Percentiles rank a stretch among this genome's conserved stretches.
phyloP scores from a whole-genome alignment of 306 rosid species.

The Gynostemma pentaphyllum region DNA sequence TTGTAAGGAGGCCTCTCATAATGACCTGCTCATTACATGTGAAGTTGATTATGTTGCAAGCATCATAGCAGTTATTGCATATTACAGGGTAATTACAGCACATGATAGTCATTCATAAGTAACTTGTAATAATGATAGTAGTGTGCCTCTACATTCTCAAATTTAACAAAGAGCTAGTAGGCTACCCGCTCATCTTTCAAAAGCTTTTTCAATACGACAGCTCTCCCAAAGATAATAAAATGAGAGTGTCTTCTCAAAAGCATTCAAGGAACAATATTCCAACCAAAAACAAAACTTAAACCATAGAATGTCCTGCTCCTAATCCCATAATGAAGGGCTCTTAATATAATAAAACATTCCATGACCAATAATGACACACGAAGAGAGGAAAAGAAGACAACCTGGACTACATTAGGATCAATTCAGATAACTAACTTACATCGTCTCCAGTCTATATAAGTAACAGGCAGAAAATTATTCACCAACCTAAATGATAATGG shows the following conservation, averaged over 20 bases:
- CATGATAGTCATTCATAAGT: not conserved
- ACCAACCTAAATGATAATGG: constrained; percentile 59
- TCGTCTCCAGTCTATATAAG: not conserved
- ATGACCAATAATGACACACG: not conserved
- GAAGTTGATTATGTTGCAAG: not conserved
- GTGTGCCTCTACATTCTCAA: not conserved
- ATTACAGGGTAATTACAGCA: not conserved
- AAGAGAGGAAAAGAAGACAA: not conserved
- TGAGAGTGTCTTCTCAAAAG: not conserved
- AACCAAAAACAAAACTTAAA: not conserved
- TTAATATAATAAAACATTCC: not conserved
- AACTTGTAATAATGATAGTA: too few species aligned
- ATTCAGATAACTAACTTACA: not conserved
- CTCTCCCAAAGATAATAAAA: not conserved
- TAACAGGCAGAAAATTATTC: not conserved
- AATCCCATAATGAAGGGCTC: not conserved
- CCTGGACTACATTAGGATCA: not conserved
- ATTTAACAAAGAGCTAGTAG: not conserved
- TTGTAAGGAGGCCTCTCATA: constrained; percentile 91
- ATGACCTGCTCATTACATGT: constrained; percentile 48
- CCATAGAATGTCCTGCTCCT: not conserved
- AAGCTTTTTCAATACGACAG: not conserved
- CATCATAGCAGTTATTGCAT: not conserved
- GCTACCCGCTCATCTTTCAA: not conserved
- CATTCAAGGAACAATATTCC: not conserved